Percentiles rank a stretch among this genome's conserved stretches.
Evolutionary conservation across 495 filamentous ascomycete species (phyloP).

Genomic region (Filosporella fistucella): DNA sequence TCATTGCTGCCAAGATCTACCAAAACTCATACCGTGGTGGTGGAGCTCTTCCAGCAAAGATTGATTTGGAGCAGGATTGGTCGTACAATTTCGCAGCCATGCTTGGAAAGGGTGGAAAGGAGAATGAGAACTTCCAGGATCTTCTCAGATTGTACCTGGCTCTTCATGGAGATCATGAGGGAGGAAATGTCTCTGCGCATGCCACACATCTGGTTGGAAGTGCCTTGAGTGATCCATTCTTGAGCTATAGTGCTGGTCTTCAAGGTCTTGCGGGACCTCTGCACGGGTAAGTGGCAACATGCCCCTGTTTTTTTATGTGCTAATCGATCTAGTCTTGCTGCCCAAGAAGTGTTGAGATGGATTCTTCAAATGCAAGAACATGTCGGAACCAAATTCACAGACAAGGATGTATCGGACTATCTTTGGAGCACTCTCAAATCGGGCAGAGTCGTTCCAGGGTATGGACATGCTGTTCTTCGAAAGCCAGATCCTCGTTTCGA

Average conservation of each 20-base stretch:
- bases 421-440: slow-evolving; percentile 91
- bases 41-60: slow-evolving; percentile 67
- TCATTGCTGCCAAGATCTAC: slow-evolving; percentile 96
- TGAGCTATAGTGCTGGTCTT: slow-evolving; percentile 92
- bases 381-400: slow-evolving; percentile 74
- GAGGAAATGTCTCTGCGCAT: slow-evolving; percentile 95
- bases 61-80: slow-evolving; percentile 89
- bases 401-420: slow-evolving; percentile 76
- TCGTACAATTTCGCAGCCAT: slow-evolving; percentile 97
- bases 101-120: slow-evolving; percentile 81
- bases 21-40: slow-evolving; percentile 78
- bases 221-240: slow-evolving; percentile 89
- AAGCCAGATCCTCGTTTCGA: slow-evolving; percentile 96
- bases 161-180: slow-evolving; percentile 96
- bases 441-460: slow-evolving; percentile 91
- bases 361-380: slow-evolving; percentile 88
- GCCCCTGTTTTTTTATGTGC: slow-evolving; percentile 6
- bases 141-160: slow-evolving; percentile 89
- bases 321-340: slow-evolving; percentile 59
- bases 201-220: slow-evolving; percentile 97
- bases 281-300: slow-evolving; percentile 58
- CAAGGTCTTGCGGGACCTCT: slow-evolving; percentile 93
- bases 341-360: slow-evolving; percentile 96
- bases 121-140: slow-evolving; percentile 93
- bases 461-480: slow-evolving; percentile 96